phyloP scores from a whole-genome alignment of 176 grass and related monocot genomes.

The Stipa capillata region DNA sequence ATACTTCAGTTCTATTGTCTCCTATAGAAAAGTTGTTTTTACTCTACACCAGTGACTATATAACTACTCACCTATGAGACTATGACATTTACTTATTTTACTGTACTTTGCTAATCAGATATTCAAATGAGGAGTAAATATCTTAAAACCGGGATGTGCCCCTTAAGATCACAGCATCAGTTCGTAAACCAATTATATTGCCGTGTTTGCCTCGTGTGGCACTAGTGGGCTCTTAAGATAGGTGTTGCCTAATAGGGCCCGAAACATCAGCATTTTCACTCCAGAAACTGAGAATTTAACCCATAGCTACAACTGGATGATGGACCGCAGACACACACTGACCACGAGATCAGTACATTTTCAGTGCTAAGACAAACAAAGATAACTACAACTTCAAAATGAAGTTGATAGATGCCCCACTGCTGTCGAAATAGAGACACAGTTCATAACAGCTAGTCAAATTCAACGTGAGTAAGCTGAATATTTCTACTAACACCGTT shows the following conservation, averaged over 20 bases:
- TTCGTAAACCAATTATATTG: neutral
- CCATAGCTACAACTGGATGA: neutral
- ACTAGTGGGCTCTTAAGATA: neutral
- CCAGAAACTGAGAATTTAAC: neutral
- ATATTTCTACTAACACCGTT: neutral
- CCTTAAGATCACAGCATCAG: too few relatives aligned
- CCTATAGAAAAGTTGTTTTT: neutral
- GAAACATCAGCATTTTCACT: neutral
- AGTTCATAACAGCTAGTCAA: neutral
- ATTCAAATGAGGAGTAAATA: neutral
- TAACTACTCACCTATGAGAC: neutral
- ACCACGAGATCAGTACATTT: neutral
- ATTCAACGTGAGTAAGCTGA: neutral
- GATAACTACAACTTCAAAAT: neutral
- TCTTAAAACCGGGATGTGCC: neutral
- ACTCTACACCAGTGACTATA: too few relatives aligned
- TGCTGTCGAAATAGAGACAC: neutral
- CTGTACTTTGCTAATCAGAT: neutral
- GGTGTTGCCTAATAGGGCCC: neutral
- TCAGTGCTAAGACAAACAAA: neutral
- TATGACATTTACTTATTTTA: neutral
- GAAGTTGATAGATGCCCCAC: neutral
- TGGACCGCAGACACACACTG: too few relatives aligned
- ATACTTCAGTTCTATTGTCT: neutral
- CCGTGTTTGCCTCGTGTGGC: neutral